Conservation (phyloP, 331 rosid genomes). For the Acacia pycnantha region DNA sequence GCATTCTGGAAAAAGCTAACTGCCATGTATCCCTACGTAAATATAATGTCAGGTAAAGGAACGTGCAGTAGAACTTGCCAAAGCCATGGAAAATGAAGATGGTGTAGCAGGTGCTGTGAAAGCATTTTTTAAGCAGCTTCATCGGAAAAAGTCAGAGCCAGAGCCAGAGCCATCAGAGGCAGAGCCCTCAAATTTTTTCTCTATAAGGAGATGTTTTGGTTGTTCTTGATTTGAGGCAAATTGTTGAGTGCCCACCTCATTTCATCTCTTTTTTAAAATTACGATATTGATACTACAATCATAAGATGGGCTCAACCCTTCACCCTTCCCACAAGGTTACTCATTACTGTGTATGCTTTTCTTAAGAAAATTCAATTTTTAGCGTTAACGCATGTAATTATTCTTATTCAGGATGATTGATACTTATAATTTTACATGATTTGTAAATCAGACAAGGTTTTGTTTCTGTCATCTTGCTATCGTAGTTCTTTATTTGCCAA, state of each 20-base stretch:
- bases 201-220: conserved; percentile 53
- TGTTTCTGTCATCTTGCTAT: background rate
- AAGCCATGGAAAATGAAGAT: conserved; percentile 72
- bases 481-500: background rate
- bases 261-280: background rate
- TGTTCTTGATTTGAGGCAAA: conserved; percentile 43
- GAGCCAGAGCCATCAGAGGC: conserved; percentile 49
- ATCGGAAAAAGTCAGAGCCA: conserved; percentile 21
- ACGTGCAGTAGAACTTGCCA: conserved; percentile 58
- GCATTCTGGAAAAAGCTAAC: background rate
- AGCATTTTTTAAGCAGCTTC: conserved; percentile 77
- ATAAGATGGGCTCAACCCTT: background rate
- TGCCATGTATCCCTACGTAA: background rate
- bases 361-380: conserved; percentile 4
- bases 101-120: conserved; percentile 75
- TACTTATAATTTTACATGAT: background rate
- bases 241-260: background rate
- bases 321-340: background rate
- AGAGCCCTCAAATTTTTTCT: conserved; percentile 39
- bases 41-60: conserved; percentile 56
- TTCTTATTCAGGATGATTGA: background rate
- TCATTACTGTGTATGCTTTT: background rate
- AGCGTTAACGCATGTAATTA: conserved; percentile 20
- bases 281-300: background rate
- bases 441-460: too few species aligned